Conservation (phyloP, 176 grass and related monocot genomes). For the barley (Hordeum vulgare) region MorexV3_pseudomolecules_assembly NC_058520.1:444712534-444713033, state of each 20-base stretch:
- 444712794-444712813: neutral
- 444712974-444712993: constrained; percentile 15
- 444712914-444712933: neutral
- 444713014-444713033: neutral
- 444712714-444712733: neutral
- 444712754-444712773: neutral
- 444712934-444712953: neutral
- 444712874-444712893: neutral
- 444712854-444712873: neutral
- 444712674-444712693: neutral
- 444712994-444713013: constrained; percentile 14
- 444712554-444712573: constrained; percentile 8
- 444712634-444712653: neutral
- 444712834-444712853: neutral
- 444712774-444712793: neutral
- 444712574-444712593: neutral
- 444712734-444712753: neutral
- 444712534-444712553: neutral
- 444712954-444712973: neutral
- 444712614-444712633: neutral
- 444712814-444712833: neutral
- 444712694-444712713: neutral
- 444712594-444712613: neutral
- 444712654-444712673: neutral
- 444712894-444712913: neutral